Conservation (phyloP, 257 asterid genomes). For the Datura wrightii region DNA sequence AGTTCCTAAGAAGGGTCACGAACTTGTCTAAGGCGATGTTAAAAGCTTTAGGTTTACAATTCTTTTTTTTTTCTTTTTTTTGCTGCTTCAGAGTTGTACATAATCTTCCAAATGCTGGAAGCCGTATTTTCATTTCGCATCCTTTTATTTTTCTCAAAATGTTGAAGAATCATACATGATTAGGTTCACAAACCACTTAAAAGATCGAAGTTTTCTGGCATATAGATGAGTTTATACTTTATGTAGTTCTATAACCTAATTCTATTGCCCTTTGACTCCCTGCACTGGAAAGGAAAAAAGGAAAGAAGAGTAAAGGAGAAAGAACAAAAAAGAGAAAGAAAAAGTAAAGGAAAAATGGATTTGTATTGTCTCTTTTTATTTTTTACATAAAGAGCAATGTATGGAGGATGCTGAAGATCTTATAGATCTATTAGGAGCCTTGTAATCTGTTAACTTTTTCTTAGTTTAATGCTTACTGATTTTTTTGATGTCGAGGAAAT, state of each 20-base stretch:
- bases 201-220: background rate
- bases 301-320: background rate
- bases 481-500: background rate
- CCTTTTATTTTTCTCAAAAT: background rate
- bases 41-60: background rate
- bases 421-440: background rate
- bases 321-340: background rate
- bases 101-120: background rate
- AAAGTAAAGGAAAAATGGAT: background rate
- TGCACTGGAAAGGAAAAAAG: background rate
- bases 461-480: background rate
- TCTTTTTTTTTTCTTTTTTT: background rate
- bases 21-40: background rate
- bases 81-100: background rate
- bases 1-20: background rate
- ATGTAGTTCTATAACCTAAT: background rate
- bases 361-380: background rate
- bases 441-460: background rate
- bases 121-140: background rate
- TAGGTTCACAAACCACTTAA: constrained; percentile 7
- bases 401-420: background rate
- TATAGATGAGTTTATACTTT: background rate
- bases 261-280: background rate
- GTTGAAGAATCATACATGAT: background rate
- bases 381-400: background rate